Evolutionary conservation across 306 rosid species (phyloP), one percentile per base, ranked within the genome.

Genomic region (Castanea sativa): DNA sequence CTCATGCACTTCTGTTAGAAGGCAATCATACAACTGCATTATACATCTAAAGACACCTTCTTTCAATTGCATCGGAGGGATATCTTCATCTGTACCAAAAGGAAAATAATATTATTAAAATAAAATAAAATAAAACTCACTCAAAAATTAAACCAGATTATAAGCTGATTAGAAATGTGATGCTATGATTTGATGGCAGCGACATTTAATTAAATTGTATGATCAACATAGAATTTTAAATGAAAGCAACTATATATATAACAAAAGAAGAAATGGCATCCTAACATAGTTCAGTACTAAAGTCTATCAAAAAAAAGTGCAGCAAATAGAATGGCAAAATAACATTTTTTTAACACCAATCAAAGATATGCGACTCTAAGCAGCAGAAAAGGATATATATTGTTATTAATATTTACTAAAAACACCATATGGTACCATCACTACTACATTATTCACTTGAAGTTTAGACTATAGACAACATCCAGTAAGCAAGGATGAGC

Each of bases 51-150:
- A 95, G 57, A 95, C 97, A 77, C 94, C 96, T 83, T 95, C 99
- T 86, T 95, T 95, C 83, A 95, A 90, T 84, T 95, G 99, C 99
- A 95, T 95, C 35, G 99, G 99, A 0, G 99, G 99, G 80, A 95
- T 90, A 72, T 95, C 99, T 87, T 95, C 99, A 84, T 95, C 99
- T 95, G 85, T 73, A 83, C 59, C 71, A 78, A 32, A 76, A 88
- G 74, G 18, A 43, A 63, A 52, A 69, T 64, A n/a, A 64, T 78
- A 80, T 29, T 63, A 63, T 68, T 67, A 71, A 63, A 51, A 63
- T 38, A 38, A 38, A 35, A 35, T 35, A 35, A 35, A 38, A 38
- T 7, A 69, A 80, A 53, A 55, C 20, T 33, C 72, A 67, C 38
- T 67, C 72, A 67, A 33, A 78, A 78, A 68, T 41, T 67, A 83